A percentile compares a stretch with the other conserved stretches of the same genome.
Evolutionary conservation across 257 asterid genomes (phyloP).

Genomic region (Scutellaria barbata): DNA sequence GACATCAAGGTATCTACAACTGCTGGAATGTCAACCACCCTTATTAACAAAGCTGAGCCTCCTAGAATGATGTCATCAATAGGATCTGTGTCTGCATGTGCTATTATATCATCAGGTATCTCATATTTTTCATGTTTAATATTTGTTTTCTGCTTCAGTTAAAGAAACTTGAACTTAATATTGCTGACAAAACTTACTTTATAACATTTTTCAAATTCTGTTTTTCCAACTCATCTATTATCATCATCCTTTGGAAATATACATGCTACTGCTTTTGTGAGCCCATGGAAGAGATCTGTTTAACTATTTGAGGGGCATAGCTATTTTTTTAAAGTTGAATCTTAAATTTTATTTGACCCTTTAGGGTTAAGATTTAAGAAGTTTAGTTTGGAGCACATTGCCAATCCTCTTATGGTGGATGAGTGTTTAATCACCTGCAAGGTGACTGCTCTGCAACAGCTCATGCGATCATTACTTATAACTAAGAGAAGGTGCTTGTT

Average conservation of each 20-base stretch:
- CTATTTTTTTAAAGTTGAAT: too few relatives aligned
- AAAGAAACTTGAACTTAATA: too few relatives aligned
- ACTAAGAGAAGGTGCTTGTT: neutral
- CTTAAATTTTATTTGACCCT: too few relatives aligned
- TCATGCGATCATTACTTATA: slow-evolving; percentile 5
- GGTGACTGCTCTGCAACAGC: neutral
- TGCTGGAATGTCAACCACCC: slow-evolving; percentile 37
- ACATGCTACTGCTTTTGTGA: too few relatives aligned
- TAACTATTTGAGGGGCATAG: too few relatives aligned
- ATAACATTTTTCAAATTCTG: too few relatives aligned
- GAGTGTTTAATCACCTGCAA: neutral
- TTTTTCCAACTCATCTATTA: neutral
- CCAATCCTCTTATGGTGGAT: neutral
- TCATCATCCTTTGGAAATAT: too few relatives aligned
- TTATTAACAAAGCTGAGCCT: slow-evolving; percentile 50
- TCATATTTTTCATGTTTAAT: neutral
- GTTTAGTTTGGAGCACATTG: slow-evolving; percentile 6
- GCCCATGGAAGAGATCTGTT: too few relatives aligned
- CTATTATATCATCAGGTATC: slow-evolving; percentile 58
- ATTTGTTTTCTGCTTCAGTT: neutral
- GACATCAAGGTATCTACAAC: slow-evolving; percentile 46
- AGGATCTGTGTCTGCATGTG: slow-evolving; percentile 51
- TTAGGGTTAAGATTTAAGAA: slow-evolving; percentile 2
- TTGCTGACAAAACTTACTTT: too few relatives aligned
- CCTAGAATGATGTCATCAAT: slow-evolving; percentile 46